Percentiles rank a stretch among this genome's conserved stretches.
These are phyloP conservation scores for Coniophora puteana DNA, from an alignment of 1,284 basidiomycete genomes.

Conservation along the genomic window DNA sequence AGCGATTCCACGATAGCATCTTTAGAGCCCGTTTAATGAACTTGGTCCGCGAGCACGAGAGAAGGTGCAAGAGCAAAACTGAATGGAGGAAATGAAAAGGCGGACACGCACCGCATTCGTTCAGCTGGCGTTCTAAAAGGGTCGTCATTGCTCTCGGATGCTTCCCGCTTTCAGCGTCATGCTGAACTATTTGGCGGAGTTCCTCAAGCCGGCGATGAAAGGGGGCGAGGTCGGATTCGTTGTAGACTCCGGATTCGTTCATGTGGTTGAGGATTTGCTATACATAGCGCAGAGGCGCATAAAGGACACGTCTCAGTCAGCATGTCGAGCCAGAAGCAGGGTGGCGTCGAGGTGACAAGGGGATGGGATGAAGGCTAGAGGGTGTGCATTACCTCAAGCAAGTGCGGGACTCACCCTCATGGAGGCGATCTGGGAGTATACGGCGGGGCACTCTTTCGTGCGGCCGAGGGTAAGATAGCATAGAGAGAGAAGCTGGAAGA, in stretches of 20 bases:
- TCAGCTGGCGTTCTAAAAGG: conserved; percentile 86
- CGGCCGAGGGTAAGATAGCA: conserved; percentile 95
- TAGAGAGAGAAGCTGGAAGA: conserved; percentile 87
- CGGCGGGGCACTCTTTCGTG: conserved; percentile 88
- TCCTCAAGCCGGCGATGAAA: conserved; percentile 80
- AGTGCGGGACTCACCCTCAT: conserved; percentile 72
- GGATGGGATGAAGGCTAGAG: conserved; percentile 9
- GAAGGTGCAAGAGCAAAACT: conserved; percentile 8
- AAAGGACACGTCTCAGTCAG: neutral
- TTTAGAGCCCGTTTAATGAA: conserved; percentile 25
- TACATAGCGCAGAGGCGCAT: conserved; percentile 20
- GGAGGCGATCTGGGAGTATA: conserved; percentile 90
- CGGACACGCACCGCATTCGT: conserved; percentile 78
- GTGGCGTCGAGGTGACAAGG: conserved; percentile 12
- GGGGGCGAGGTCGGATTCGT: conserved; percentile 82
- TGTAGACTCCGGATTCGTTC: conserved; percentile 93
- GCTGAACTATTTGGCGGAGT: conserved; percentile 79
- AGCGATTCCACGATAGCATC: conserved; percentile 76
- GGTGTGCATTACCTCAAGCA: conserved; percentile 6
- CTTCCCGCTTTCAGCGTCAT: conserved; percentile 78
- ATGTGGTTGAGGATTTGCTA: conserved; percentile 93
- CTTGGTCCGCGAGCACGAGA: neutral
- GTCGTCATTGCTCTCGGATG: conserved; percentile 88
- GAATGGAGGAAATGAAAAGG: conserved; percentile 9
- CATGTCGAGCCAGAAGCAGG: neutral